Evolutionary conservation across 192 early-diverging fungal genomes (phyloP).

Genomic region (Entomortierella lignicola): DNA sequence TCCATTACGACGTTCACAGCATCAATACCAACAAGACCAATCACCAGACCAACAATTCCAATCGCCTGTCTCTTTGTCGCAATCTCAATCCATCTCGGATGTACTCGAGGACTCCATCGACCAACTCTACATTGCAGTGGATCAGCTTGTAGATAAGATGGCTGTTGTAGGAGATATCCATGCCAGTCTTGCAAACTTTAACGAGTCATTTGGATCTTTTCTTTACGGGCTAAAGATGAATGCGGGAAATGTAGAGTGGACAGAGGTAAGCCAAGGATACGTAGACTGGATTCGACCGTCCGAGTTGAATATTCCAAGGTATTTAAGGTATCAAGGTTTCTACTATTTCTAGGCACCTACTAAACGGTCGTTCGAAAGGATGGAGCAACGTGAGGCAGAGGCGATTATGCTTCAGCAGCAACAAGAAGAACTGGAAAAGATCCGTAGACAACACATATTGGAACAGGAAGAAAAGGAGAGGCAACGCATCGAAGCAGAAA

Average conservation of each 20-base stretch:
- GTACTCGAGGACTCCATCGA: conserved; percentile 26
- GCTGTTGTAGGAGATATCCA: conserved; percentile 42
- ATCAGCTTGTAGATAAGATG: conserved; percentile 46
- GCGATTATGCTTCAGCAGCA: conserved; percentile 34
- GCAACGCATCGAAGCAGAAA: conserved; percentile 30
- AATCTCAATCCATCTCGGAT: conserved; percentile 22
- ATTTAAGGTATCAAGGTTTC: not conserved
- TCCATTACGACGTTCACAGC: conserved; percentile 32
- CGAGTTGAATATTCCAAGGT: too few relatives aligned
- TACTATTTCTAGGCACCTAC: conserved; percentile 26
- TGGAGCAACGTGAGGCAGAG: conserved; percentile 47
- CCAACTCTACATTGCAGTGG: conserved; percentile 22
- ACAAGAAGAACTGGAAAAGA: conserved; percentile 45
- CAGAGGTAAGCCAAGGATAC: conserved; percentile 21
- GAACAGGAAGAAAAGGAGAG: conserved; percentile 41
- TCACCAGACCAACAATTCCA: not conserved
- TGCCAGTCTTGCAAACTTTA: conserved; percentile 42
- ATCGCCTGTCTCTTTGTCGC: not conserved
- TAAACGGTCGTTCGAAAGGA: conserved; percentile 38
- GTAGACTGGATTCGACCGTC: not conserved
- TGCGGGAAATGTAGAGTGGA: conserved; percentile 39
- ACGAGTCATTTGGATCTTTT: conserved; percentile 49
- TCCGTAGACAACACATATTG: conserved; percentile 30
- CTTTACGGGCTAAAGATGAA: conserved; percentile 50
- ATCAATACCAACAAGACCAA: conserved; percentile 3